Conservation (phyloP, 176 grass and related monocot species). For the Bolboschoenus planiculmis region DNA sequence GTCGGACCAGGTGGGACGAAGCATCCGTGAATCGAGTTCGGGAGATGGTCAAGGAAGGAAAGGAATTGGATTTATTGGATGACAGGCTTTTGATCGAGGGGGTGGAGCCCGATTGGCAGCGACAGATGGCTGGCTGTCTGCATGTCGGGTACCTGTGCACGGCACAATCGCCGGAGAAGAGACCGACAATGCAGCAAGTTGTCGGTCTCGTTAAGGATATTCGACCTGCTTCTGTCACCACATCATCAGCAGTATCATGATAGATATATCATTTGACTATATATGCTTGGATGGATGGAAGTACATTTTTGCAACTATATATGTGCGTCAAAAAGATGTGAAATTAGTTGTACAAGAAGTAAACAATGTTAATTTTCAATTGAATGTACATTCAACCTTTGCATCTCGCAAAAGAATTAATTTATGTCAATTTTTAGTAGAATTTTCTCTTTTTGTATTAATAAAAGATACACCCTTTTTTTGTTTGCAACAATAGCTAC, state of each 20-base stretch:
- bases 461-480: background rate
- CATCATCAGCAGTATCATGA: background rate
- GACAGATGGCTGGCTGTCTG: constrained; percentile 50
- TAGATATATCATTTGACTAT: background rate
- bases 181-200: constrained; percentile 82
- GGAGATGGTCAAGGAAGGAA: constrained; percentile 37
- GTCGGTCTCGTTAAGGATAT: constrained; percentile 80
- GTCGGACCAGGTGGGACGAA: constrained; percentile 49
- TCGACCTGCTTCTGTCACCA: background rate
- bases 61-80: constrained; percentile 50
- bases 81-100: constrained; percentile 36
- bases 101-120: constrained; percentile 15
- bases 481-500: constrained; percentile 14
- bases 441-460: background rate
- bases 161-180: constrained; percentile 45
- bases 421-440: background rate
- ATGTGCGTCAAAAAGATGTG: background rate
- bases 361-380: constrained; percentile 2
- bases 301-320: background rate
- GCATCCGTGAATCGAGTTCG: constrained; percentile 48
- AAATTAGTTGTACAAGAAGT: background rate
- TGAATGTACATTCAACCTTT: background rate
- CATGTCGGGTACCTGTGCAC: constrained; percentile 70
- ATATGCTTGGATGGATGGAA: background rate
- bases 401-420: background rate